Percentiles rank a stretch among this genome's conserved stretches.
Conservation (phyloP, 2,329 filamentous ascomycete genomes). For the Ceratocystis colombiana region DNA sequence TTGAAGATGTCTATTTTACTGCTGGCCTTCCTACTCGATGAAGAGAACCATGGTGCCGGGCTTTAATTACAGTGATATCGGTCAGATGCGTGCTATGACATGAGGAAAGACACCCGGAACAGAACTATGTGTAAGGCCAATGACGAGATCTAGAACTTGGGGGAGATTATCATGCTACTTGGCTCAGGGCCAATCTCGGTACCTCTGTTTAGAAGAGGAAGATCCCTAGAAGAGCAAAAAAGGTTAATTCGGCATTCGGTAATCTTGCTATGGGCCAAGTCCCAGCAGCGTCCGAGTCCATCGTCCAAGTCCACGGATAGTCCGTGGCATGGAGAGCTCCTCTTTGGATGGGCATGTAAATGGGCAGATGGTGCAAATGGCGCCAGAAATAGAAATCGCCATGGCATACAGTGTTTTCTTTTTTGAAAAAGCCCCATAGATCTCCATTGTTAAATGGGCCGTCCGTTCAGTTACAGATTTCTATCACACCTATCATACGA, state of each 20-base stretch:
- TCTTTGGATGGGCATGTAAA: conserved; percentile 10
- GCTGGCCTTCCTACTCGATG: too few relatives aligned
- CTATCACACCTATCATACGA: background rate
- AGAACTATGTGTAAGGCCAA: background rate
- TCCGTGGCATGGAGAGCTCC: conserved; percentile 10
- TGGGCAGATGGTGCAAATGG: background rate
- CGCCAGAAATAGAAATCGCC: background rate
- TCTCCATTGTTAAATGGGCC: background rate
- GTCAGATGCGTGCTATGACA: background rate
- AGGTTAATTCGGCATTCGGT: conserved; percentile 1
- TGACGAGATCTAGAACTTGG: background rate
- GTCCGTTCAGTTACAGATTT: background rate
- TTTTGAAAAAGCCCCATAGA: too few relatives aligned
- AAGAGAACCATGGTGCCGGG: background rate
- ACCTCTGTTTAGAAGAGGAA: background rate
- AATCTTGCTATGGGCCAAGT: background rate
- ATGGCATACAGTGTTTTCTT: too few relatives aligned
- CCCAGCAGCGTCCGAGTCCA: background rate
- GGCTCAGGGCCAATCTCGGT: background rate
- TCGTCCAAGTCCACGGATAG: conserved; percentile 5
- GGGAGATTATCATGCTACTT: background rate
- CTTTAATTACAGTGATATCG: background rate
- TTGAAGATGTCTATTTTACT: background rate
- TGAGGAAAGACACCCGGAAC: background rate
- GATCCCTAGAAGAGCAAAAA: background rate